Conservation (phyloP, 2,329 filamentous ascomycete species). For the Teratosphaeria destructans region DNA sequence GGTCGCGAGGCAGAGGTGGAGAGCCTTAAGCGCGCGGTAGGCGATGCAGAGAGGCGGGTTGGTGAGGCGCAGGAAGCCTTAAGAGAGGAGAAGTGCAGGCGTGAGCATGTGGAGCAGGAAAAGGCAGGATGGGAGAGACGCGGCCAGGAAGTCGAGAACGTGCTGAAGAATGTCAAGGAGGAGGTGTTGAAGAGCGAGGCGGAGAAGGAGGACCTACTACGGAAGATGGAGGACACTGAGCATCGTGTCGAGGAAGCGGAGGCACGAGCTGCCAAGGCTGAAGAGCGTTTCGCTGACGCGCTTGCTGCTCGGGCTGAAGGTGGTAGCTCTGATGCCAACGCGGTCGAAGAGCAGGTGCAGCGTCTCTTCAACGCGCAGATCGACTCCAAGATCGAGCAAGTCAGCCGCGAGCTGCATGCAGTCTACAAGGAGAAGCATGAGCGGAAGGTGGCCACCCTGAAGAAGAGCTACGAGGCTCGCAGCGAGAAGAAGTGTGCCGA, state of each 20-base stretch:
- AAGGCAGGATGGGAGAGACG: slow-evolving; percentile 76
- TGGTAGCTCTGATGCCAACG: slow-evolving; percentile 17
- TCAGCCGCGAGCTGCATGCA: slow-evolving; percentile 70
- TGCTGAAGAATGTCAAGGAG: slow-evolving; percentile 68
- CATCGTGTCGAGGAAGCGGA: slow-evolving; percentile 63
- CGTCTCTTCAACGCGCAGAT: slow-evolving; percentile 52
- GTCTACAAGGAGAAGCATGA: slow-evolving; percentile 97
- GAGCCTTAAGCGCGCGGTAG: slow-evolving; percentile 76
- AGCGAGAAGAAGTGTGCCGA: slow-evolving; percentile 83
- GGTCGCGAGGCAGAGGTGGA: slow-evolving; percentile 88
- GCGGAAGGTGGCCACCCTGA: slow-evolving; percentile 85
- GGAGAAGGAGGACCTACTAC: slow-evolving; percentile 71
- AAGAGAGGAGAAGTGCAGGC: slow-evolving; percentile 61
- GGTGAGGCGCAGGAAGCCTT: slow-evolving; percentile 76
- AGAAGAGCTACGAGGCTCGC: slow-evolving; percentile 67
- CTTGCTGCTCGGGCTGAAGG: slow-evolving; percentile 20
- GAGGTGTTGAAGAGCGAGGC: slow-evolving; percentile 68
- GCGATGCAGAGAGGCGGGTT: slow-evolving; percentile 83
- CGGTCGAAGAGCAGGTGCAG: slow-evolving; percentile 35
- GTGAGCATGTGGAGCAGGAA: slow-evolving; percentile 63
- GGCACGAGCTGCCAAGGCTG: slow-evolving; percentile 62
- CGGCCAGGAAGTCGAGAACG: slow-evolving; percentile 72
- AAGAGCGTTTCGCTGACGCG: slow-evolving; percentile 54
- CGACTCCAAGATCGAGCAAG: slow-evolving; percentile 73
- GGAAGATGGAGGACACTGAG: slow-evolving; percentile 66